Conservation (phyloP, 225 moss, liverwort and hornwort species). For the Straminergon stramineum region DNA sequence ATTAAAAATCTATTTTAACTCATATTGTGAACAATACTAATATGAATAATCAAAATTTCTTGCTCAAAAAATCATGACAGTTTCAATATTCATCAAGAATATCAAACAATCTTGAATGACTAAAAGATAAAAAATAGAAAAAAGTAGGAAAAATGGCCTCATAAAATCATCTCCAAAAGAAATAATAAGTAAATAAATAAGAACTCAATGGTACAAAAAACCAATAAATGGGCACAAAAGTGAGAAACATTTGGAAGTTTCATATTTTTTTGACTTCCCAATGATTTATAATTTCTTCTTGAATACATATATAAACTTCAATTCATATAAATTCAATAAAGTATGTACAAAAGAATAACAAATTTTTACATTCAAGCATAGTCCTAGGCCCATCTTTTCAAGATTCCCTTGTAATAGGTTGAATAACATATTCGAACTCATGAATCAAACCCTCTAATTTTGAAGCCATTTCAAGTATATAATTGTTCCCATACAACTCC, state of each 20-base stretch:
- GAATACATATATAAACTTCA: too few relatives aligned
- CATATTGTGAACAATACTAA: fast-evolving
- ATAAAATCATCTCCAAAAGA: background rate
- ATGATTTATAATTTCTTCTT: background rate
- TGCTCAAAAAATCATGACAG: fast-evolving
- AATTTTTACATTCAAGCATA: background rate
- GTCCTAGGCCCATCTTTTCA: background rate
- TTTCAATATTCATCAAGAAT: background rate
- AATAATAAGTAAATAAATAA: too few relatives aligned
- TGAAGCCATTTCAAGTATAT: background rate
- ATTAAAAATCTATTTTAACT: background rate
- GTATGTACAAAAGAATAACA: background rate
- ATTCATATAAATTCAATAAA: background rate
- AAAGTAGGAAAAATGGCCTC: background rate
- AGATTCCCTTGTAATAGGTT: background rate
- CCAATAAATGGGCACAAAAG: background rate
- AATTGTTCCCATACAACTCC: background rate
- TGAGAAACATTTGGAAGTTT: fast-evolving
- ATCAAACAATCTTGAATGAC: background rate
- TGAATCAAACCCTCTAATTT: background rate
- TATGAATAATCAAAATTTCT: fast-evolving
- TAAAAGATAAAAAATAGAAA: background rate
- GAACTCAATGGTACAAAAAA: background rate
- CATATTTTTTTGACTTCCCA: background rate
- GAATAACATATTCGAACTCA: background rate